phyloP scores from a whole-genome alignment of 2,329 filamentous ascomycete species.

The Chalaropsis thielavioides region DNA sequence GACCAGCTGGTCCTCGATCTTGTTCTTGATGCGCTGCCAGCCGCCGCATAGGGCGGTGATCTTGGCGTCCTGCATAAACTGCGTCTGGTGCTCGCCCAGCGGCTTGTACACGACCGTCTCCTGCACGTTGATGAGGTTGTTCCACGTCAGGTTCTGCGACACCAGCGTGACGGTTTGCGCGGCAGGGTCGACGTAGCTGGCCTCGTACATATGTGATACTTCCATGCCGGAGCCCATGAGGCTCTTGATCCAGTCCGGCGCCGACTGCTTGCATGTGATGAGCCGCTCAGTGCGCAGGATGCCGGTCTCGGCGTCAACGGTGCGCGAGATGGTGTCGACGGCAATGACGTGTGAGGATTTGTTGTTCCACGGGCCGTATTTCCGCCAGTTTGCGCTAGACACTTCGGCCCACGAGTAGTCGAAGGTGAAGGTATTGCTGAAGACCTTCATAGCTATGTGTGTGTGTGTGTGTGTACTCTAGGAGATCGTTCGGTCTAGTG shows the following conservation, averaged over 20 bases:
- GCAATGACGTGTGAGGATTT: slow-evolving; percentile 94
- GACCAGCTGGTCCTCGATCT: slow-evolving; percentile 83
- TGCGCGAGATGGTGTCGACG: slow-evolving; percentile 77
- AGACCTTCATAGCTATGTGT: slow-evolving; percentile 67
- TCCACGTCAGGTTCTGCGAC: slow-evolving; percentile 85
- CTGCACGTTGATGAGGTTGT: slow-evolving; percentile 77
- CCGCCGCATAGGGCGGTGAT: slow-evolving; percentile 91
- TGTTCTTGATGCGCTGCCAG: slow-evolving; percentile 94
- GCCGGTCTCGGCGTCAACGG: slow-evolving; percentile 40
- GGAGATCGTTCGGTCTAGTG: background rate
- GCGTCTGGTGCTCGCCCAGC: slow-evolving; percentile 43
- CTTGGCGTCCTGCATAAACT: slow-evolving; percentile 78
- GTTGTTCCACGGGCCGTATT: slow-evolving; percentile 98
- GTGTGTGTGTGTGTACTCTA: slow-evolving; percentile 18
- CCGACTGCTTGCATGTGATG: slow-evolving; percentile 47
- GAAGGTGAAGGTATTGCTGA: slow-evolving; percentile 77
- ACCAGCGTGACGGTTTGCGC: slow-evolving; percentile 89
- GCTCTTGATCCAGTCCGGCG: slow-evolving; percentile 66
- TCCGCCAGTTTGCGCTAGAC: slow-evolving; percentile 92
- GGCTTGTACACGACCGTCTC: slow-evolving; percentile 85
- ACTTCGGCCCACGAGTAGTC: slow-evolving; percentile 99
- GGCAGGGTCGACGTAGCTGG: slow-evolving; percentile 78
- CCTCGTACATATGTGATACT: slow-evolving; percentile 82
- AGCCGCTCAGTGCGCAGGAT: slow-evolving; percentile 48
- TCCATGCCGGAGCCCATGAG: slow-evolving; percentile 61